phyloP scores from a whole-genome alignment of 2,329 filamentous ascomycete genomes.

The Fusarium nisikadoi region DNA sequence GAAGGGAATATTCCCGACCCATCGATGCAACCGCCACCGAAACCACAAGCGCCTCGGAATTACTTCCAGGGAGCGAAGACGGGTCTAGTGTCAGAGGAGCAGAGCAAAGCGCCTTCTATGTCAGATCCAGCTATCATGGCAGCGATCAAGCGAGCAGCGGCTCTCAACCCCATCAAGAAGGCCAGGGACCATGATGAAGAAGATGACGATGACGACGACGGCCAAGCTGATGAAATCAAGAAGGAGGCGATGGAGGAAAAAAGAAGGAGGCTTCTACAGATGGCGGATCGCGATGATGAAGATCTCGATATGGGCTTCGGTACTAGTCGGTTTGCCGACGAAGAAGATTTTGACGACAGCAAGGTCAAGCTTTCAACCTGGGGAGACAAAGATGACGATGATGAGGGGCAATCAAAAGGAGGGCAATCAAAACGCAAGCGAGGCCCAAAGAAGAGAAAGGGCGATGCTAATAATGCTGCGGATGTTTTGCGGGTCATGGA shows the following conservation, averaged over 20 bases:
- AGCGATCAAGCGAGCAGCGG: slow-evolving; percentile 85
- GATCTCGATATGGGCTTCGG: slow-evolving; percentile 97
- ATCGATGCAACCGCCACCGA: slow-evolving; percentile 60
- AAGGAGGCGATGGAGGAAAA: slow-evolving; percentile 71
- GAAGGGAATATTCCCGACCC: slow-evolving; percentile 37
- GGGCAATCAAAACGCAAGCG: slow-evolving; percentile 72
- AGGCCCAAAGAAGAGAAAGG: slow-evolving; percentile 79
- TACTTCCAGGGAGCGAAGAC: slow-evolving; percentile 72
- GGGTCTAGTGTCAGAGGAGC: slow-evolving; percentile 63
- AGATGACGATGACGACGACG: slow-evolving; percentile 43
- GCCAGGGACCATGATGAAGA: slow-evolving; percentile 46
- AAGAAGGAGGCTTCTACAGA: slow-evolving; percentile 77
- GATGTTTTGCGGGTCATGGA: slow-evolving; percentile 87
- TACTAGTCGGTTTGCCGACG: slow-evolving; percentile 85
- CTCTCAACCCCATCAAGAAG: slow-evolving; percentile 63
- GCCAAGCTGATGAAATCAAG: slow-evolving; percentile 55
- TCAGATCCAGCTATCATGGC: slow-evolving; percentile 83
- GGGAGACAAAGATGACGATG: slow-evolving; percentile 63
- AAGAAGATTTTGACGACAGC: slow-evolving; percentile 79
- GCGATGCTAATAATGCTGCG: slow-evolving; percentile 79
- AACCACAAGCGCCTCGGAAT: slow-evolving; percentile 58
- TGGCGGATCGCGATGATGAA: slow-evolving; percentile 81
- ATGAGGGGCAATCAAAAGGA: slow-evolving; percentile 55
- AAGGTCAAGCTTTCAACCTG: slow-evolving; percentile 77
- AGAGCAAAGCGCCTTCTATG: slow-evolving; percentile 64